Evolutionary conservation across 495 filamentous ascomycete genomes (phyloP).

Genomic region (Lasiosphaeris hirsuta): DNA sequence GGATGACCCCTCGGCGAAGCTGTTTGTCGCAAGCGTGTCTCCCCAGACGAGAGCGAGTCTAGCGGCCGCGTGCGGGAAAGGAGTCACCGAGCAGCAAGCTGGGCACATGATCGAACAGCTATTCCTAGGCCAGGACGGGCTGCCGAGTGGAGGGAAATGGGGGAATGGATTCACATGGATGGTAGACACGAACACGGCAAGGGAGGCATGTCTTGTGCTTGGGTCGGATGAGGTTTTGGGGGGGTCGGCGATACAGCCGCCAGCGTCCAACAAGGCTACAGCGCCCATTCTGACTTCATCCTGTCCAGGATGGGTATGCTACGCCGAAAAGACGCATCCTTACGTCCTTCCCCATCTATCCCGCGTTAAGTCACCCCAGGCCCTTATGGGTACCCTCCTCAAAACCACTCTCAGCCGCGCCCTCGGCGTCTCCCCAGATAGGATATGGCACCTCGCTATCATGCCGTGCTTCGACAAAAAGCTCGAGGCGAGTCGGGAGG

Average conservation of each 20-base stretch:
- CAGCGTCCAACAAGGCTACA: slow-evolving; percentile 26
- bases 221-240: slow-evolving; percentile 72
- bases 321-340: slow-evolving; percentile 95
- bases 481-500: slow-evolving; percentile 88
- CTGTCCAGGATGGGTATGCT: slow-evolving; percentile 98
- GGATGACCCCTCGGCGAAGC: slow-evolving; percentile 50
- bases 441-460: slow-evolving; percentile 88
- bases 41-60: slow-evolving; percentile 86
- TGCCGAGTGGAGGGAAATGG: slow-evolving; percentile 64
- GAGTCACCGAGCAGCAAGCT: slow-evolving; percentile 67
- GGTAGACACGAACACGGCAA: slow-evolving; percentile 77
- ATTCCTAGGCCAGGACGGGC: slow-evolving; percentile 64
- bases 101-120: slow-evolving; percentile 80
- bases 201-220: slow-evolving; percentile 72
- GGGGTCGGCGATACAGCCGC: slow-evolving; percentile 8
- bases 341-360: slow-evolving; percentile 90
- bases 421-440: slow-evolving; percentile 67
- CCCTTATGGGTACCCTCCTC: slow-evolving; percentile 80
- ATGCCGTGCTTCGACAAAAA: slow-evolving; percentile 99
- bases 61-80: slow-evolving; percentile 75
- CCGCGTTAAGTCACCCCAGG: slow-evolving; percentile 88
- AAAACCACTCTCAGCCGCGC: slow-evolving; percentile 75
- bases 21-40: slow-evolving; percentile 88
- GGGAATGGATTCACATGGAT: slow-evolving; percentile 81
- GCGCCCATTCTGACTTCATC: slow-evolving; percentile 83